Evolutionary conservation across 1,284 basidiomycete species (phyloP).

Genomic region (Melampsora larici-populina): DNA sequence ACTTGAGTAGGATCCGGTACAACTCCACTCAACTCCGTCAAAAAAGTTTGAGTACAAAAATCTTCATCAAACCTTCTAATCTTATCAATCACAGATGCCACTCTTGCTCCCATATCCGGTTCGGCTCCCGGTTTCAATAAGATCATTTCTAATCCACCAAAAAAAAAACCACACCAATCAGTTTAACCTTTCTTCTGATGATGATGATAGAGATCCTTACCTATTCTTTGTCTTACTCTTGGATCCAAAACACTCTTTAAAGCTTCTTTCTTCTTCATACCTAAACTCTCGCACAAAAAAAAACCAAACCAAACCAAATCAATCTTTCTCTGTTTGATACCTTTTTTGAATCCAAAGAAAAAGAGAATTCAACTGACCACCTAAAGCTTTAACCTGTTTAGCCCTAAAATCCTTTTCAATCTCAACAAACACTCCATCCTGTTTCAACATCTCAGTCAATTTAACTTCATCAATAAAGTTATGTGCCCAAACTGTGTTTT

Average conservation of each 20-base stretch:
- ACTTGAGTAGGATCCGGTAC: conserved; percentile 86
- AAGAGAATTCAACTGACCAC: conserved; percentile 9
- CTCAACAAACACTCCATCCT: conserved; percentile 84
- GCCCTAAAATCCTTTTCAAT: conserved; percentile 99
- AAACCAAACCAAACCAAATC: no score
- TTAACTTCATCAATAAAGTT: conserved; percentile 69
- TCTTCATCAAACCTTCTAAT: conserved; percentile 80
- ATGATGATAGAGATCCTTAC: conserved; percentile 58
- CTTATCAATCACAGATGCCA: conserved; percentile 59
- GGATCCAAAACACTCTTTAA: conserved; percentile 84
- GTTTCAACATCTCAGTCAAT: conserved; percentile 72
- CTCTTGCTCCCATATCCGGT: conserved; percentile 56
- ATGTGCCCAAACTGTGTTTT: conserved; percentile 80
- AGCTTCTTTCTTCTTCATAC: conserved; percentile 66
- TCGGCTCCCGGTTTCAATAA: conserved; percentile 73
- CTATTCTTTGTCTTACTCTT: conserved; percentile 83
- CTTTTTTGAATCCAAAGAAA: conserved; percentile 56
- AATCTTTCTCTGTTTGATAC: conserved; percentile 74
- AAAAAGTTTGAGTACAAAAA: conserved; percentile 78
- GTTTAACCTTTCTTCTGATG: neutral
- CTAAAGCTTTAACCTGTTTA: conserved; percentile 65
- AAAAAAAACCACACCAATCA: neutral
- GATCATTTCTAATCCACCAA: conserved; percentile 67
- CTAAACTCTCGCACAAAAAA: conserved; percentile 60
- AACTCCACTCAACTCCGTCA: conserved; percentile 78